Evolutionary conservation across 306 rosid species (phyloP).

Genomic region (Erythrophleum fordii): DNA sequence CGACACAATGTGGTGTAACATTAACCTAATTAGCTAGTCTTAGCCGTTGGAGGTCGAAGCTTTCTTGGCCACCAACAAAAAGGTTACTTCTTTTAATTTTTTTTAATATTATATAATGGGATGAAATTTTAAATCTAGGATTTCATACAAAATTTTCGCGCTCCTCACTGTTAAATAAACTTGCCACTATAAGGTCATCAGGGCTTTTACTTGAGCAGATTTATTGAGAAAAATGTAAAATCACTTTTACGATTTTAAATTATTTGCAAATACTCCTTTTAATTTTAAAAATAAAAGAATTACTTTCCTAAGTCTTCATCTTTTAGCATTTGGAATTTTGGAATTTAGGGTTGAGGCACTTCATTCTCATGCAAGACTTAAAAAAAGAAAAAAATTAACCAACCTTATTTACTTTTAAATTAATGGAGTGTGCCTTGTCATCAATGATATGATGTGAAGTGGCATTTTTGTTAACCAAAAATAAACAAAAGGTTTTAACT

Average conservation of each 20-base stretch:
- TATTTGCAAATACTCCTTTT: background rate
- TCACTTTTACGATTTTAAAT: background rate
- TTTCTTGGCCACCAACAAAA: background rate
- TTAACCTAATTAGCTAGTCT: slow-evolving; percentile 18
- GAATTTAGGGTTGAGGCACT: too few species aligned
- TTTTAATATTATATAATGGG: background rate
- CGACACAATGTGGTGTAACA: background rate
- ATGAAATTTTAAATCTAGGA: background rate
- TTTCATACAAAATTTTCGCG: background rate
- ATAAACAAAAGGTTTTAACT: too few species aligned
- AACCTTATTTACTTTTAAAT: too few species aligned
- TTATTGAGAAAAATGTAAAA: background rate
- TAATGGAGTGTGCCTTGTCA: too few species aligned
- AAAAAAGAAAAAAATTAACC: too few species aligned
- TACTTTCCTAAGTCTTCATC: too few species aligned
- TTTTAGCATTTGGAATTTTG: too few species aligned
- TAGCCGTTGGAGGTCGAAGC: slow-evolving; percentile 1
- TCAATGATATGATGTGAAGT: too few species aligned
- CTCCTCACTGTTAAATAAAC: background rate
- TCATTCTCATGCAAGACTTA: too few species aligned
- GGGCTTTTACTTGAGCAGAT: background rate
- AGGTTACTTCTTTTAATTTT: background rate
- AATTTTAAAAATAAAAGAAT: background rate
- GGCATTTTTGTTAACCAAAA: too few species aligned
- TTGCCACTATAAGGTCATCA: background rate